These are phyloP conservation scores for Rosa chinensis DNA, from an alignment of 306 rosid genomes.

Conservation along the genomic window DNA sequence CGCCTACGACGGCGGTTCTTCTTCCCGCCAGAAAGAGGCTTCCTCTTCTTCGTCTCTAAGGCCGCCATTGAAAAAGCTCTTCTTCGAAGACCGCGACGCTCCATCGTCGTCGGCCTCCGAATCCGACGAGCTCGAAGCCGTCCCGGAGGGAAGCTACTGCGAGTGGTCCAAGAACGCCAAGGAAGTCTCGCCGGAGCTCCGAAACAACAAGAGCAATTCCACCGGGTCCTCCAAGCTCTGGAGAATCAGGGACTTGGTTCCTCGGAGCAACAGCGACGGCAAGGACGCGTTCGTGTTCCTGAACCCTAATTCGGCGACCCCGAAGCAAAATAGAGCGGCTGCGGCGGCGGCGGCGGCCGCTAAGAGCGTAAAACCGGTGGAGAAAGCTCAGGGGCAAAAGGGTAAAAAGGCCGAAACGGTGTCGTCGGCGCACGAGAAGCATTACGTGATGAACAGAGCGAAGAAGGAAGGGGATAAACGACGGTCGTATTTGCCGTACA, in stretches of 20 bases:
- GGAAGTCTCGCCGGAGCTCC: constrained; percentile 39
- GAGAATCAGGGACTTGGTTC: constrained; percentile 61
- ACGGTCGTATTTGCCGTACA: constrained; percentile 77
- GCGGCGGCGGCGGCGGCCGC: not conserved
- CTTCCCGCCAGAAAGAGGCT: not conserved
- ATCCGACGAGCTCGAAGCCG: constrained; percentile 28
- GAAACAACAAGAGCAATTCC: constrained; percentile 77
- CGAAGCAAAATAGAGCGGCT: constrained; percentile 6
- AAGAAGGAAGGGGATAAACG: constrained; percentile 66
- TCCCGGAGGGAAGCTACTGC: constrained; percentile 54
- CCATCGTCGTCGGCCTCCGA: constrained; percentile 32
- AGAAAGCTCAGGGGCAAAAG: constrained; percentile 8
- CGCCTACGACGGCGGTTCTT: constrained; percentile 20
- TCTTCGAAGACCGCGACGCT: constrained; percentile 37
- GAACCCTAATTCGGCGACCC: constrained; percentile 25
- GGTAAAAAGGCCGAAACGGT: constrained; percentile 26
- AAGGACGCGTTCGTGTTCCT: constrained; percentile 74
- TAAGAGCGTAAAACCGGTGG: not conserved
- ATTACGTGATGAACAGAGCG: constrained; percentile 58
- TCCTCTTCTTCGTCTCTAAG: constrained; percentile 14
- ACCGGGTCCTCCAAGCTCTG: constrained; percentile 78
- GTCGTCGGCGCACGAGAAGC: constrained; percentile 64
- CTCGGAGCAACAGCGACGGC: constrained; percentile 80
- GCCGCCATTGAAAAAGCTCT: constrained; percentile 55
- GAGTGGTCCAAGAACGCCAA: constrained; percentile 56